These are phyloP conservation scores for Gryganskiella cystojenkinii DNA, from an alignment of 192 early-diverging fungal genomes.

Conservation along the genomic window DNA sequence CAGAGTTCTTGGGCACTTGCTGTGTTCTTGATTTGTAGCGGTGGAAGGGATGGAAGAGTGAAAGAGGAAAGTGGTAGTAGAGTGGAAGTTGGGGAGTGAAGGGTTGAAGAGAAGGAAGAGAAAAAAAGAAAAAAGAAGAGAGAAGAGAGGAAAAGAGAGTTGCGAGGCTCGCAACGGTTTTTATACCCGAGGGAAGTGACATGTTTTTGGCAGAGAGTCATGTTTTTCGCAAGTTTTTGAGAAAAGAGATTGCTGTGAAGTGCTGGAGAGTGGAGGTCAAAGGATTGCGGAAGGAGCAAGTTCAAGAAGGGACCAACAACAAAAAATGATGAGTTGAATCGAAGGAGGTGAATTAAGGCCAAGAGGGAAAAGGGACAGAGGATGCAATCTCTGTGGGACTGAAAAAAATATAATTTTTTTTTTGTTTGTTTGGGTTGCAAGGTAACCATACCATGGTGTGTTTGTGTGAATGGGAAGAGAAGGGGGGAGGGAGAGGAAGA, in stretches of 20 bases:
- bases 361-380: too few species aligned
- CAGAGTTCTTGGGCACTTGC: neutral
- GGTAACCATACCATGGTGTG: neutral
- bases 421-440: too few species aligned
- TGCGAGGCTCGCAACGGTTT: slow-evolving; percentile 4
- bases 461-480: neutral
- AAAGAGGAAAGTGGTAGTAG: slow-evolving; percentile 13
- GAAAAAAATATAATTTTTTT: too few species aligned
- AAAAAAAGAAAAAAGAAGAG: slow-evolving; percentile 9
- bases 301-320: too few species aligned
- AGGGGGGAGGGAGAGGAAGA: neutral
- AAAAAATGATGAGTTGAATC: too few species aligned
- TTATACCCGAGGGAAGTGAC: slow-evolving; percentile 24
- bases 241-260: too few species aligned
- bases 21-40: neutral
- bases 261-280: neutral
- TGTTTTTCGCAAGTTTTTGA: too few species aligned
- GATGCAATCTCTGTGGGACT: too few species aligned
- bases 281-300: neutral
- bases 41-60: neutral
- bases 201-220: too few species aligned
- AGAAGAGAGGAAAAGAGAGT: slow-evolving; percentile 11
- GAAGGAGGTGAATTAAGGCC: too few species aligned
- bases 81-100: neutral
- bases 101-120: neutral